Conservation (phyloP, 1,284 basidiomycete genomes). For the Lentinus polychrous region DNA sequence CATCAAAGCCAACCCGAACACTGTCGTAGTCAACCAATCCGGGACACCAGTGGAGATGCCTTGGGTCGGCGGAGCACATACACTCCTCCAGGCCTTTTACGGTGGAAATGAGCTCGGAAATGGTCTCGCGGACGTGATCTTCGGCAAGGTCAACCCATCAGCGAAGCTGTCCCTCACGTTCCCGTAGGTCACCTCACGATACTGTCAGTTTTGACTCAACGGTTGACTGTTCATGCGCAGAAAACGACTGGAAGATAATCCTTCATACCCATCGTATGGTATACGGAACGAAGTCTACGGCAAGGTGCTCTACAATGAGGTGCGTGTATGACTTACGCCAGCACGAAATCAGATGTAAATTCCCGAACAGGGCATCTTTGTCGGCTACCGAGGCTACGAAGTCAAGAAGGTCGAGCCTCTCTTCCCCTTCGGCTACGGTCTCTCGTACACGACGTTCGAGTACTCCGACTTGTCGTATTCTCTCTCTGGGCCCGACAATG, state of each 20-base stretch:
- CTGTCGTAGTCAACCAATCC: slow-evolving; percentile 72
- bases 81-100: slow-evolving; percentile 62
- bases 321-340: slow-evolving; percentile 24
- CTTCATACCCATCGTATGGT: slow-evolving; percentile 60
- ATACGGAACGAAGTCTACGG: slow-evolving; percentile 42
- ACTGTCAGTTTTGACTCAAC: neutral
- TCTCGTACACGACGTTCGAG: slow-evolving; percentile 72
- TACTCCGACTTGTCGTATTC: slow-evolving; percentile 38
- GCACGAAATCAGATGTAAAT: neutral
- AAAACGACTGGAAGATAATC: slow-evolving; percentile 55
- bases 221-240: slow-evolving; percentile 3
- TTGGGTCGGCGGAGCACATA: slow-evolving; percentile 55
- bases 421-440: slow-evolving; percentile 75
- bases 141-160: slow-evolving; percentile 71
- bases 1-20: slow-evolving; percentile 53
- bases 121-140: slow-evolving; percentile 70
- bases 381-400: slow-evolving; percentile 72
- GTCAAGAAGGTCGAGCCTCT: slow-evolving; percentile 55
- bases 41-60: slow-evolving; percentile 68
- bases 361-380: slow-evolving; percentile 8
- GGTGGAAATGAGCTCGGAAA: slow-evolving; percentile 74
- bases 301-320: slow-evolving; percentile 54
- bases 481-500: slow-evolving; percentile 43
- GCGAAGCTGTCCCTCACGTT: slow-evolving; percentile 71
- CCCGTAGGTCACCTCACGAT: slow-evolving; percentile 30